Base-by-base conservation (phyloP, 208 protist genomes). In the Leishmania major region DNA sequence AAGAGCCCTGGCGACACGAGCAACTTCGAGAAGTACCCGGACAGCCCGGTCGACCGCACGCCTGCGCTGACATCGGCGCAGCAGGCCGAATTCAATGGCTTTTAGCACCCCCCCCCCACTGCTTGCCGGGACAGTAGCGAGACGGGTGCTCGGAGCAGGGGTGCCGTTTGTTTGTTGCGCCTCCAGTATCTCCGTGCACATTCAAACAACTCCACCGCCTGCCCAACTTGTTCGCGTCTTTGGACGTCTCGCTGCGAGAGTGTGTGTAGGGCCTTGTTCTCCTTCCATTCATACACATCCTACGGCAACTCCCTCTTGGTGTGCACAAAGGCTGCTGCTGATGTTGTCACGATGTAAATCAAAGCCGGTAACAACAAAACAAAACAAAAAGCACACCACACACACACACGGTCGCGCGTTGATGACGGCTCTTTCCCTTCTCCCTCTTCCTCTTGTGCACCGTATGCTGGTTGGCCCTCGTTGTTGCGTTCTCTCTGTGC, bases 21-120 rank as follows among this genome's bases (percentile, higher is more conserved):
- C 84, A 96, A 97, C 87, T 97, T 97, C 84, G 95, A 96, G 84
- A 85, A 89, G 79, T 96, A 96, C 85, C 92, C 95, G 69, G 93
- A 97, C 64, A 96, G 91, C 76, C 85, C 87, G 10, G 92, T 94
- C 51, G 92, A 96, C 85, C 90, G 90, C 51, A 79, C 70, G 6
- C 77, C 84, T 11, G 83, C 86, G 43, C 82, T 97, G 62, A 95
- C 92, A 11, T 28, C 91, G 10, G 91, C 93, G 6, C 95, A 98
- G 80, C 95, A 98, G 84, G 89, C 90, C 1, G 91, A 96, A 86
- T 98, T 98, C 80, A 89, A 88, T 89, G 22, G 94, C 94, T 59
- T 97, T 98, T 78, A 93, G 94, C 19, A 87, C 89, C 35, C 37
- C n/a, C 19, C 87, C 89, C 35, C 37, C n/a, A 3, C n/a, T n/a